Evolutionary conservation across 225 moss, liverwort and hornwort genomes (phyloP).

Genomic region (Polytrichum formosum): DNA sequence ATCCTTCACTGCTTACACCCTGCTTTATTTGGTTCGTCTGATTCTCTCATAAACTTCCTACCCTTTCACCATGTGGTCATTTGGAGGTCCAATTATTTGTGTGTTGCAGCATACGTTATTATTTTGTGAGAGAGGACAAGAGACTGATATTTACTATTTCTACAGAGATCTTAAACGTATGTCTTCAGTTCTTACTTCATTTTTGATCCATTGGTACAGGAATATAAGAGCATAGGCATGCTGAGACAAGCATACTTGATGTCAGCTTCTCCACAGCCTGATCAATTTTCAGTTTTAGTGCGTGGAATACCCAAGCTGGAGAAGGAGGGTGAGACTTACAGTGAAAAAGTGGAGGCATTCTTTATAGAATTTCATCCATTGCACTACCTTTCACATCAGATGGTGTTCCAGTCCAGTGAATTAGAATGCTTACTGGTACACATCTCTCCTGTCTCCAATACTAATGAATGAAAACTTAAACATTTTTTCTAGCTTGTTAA

Average conservation of each 20-base stretch:
- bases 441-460: not conserved
- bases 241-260: slow-evolving; percentile 61
- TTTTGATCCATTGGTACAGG: slow-evolving; percentile 31
- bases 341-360: slow-evolving; percentile 73
- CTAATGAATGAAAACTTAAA: too few species aligned
- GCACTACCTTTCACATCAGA: slow-evolving; percentile 82
- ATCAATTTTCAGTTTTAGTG: slow-evolving; percentile 88
- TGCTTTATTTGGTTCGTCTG: slow-evolving; percentile 68
- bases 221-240: slow-evolving; percentile 58
- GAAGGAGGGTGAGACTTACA: slow-evolving; percentile 42
- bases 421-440: slow-evolving; percentile 68
- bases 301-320: slow-evolving; percentile 70
- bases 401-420: slow-evolving; percentile 61
- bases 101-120: not conserved
- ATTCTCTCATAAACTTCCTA: slow-evolving; percentile 27
- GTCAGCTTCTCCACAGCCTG: slow-evolving; percentile 65
- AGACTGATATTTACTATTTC: not conserved
- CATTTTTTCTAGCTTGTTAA: too few species aligned
- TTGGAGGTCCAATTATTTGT: not conserved
- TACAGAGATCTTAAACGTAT: not conserved
- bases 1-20: slow-evolving; percentile 71
- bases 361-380: slow-evolving; percentile 65
- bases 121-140: not conserved
- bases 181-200: not conserved
- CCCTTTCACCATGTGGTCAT: not conserved